phyloP scores from a whole-genome alignment of 306 rosid genomes.

The Sesbania bispinosa region DNA sequence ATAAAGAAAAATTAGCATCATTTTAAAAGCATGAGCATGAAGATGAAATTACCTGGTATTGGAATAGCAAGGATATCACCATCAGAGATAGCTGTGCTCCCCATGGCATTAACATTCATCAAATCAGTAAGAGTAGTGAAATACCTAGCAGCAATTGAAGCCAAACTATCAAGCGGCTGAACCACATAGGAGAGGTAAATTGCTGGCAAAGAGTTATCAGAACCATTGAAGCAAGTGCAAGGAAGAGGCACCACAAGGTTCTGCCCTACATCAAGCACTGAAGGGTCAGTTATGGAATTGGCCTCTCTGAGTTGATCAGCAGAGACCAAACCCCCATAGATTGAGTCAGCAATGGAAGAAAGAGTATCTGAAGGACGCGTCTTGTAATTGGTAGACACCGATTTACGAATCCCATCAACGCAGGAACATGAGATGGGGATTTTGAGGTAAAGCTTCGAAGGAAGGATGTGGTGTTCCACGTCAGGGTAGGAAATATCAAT shows the following conservation, averaged over 20 bases:
- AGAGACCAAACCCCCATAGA: slow-evolving; percentile 81
- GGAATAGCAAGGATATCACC: slow-evolving; percentile 91
- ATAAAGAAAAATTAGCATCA: not conserved
- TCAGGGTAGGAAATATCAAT: slow-evolving; percentile 92
- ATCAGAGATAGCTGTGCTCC: slow-evolving; percentile 55
- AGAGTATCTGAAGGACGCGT: slow-evolving; percentile 83
- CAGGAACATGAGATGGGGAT: slow-evolving; percentile 83
- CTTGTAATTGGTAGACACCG: slow-evolving; percentile 73
- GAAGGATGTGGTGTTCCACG: slow-evolving; percentile 91
- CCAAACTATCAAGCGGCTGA: slow-evolving; percentile 54
- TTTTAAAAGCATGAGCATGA: not conserved
- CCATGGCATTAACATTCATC: slow-evolving; percentile 98
- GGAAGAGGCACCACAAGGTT: slow-evolving; percentile 83
- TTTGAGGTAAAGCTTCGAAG: slow-evolving; percentile 73
- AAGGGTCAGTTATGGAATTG: slow-evolving; percentile 69
- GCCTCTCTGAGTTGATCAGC: slow-evolving; percentile 93
- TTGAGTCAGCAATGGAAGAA: slow-evolving; percentile 66
- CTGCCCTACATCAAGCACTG: slow-evolving; percentile 82
- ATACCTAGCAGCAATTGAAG: slow-evolving; percentile 69
- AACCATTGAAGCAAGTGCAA: slow-evolving; percentile 94
- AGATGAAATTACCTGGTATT: slow-evolving; percentile 55
- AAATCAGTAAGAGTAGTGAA: slow-evolving; percentile 85
- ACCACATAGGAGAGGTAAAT: slow-evolving; percentile 90
- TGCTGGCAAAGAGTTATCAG: slow-evolving; percentile 87
- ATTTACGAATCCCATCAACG: slow-evolving; percentile 88